phyloP scores from a whole-genome alignment of 2,329 filamentous ascomycete genomes.

The Endocalyx cinctus region DNA sequence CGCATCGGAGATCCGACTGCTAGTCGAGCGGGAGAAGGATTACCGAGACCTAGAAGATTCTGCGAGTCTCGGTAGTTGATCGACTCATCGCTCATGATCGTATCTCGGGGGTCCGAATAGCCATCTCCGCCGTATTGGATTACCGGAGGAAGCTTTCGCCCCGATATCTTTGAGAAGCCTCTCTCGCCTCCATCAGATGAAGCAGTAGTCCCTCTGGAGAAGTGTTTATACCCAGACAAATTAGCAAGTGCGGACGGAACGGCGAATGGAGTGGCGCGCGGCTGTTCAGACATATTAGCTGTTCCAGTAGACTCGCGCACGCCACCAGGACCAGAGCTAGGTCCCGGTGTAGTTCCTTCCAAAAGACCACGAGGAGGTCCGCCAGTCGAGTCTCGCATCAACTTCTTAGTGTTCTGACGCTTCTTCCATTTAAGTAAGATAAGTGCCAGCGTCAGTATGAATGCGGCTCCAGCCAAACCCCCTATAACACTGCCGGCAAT shows the following conservation, averaged over 20 bases:
- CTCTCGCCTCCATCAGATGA: constrained; percentile 41
- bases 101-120: constrained; percentile 46
- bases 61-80: constrained; percentile 48
- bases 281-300: constrained; percentile 40
- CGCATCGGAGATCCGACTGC: constrained; percentile 56
- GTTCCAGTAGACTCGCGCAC: constrained; percentile 4
- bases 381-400: constrained; percentile 39
- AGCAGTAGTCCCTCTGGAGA: constrained; percentile 25
- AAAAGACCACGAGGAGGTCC: constrained; percentile 28
- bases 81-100: constrained; percentile 44
- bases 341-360: constrained; percentile 22
- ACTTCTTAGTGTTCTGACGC: constrained; percentile 36
- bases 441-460: constrained; percentile 51
- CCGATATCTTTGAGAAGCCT: constrained; percentile 62
- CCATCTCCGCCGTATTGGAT: constrained; percentile 59
- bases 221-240: constrained; percentile 35
- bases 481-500: constrained; percentile 55
- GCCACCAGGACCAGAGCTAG: constrained; percentile 18
- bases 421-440: constrained; percentile 54
- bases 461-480: constrained; percentile 52
- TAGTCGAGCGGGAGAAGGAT: constrained; percentile 33
- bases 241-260: constrained; percentile 46
- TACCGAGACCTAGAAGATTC: constrained; percentile 31
- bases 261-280: constrained; percentile 37
- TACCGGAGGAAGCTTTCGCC: constrained; percentile 60